These are phyloP conservation scores for Aegilops longissima DNA, from an alignment of 176 grass and related monocot genomes.

Conservation along the genomic window DNA sequence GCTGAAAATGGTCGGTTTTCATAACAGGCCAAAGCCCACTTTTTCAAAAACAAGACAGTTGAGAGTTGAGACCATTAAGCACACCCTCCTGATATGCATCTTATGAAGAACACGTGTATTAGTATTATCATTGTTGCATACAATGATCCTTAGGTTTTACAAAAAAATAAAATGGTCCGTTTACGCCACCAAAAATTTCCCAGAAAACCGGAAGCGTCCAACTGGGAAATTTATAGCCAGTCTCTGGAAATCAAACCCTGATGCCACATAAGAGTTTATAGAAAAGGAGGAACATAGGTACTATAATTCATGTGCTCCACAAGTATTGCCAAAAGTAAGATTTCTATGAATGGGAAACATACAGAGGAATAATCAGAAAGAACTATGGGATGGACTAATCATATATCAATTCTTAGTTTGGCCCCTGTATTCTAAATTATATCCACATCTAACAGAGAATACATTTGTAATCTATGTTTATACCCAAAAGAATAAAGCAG, in stretches of 20 bases:
- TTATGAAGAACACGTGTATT: neutral
- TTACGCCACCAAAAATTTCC: neutral
- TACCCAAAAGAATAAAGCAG: neutral
- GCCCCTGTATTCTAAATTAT: neutral
- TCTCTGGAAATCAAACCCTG: neutral
- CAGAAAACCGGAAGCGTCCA: slow-evolving; percentile 1
- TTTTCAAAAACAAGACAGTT: neutral
- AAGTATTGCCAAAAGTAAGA: neutral
- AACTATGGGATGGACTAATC: slow-evolving; percentile 1
- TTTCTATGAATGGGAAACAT: neutral
- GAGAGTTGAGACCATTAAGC: neutral
- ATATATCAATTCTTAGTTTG: neutral
- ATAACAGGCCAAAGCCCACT: neutral
- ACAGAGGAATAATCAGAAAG: neutral
- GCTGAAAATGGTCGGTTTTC: neutral
- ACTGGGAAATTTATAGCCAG: neutral
- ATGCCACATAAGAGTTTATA: neutral
- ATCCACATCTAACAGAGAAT: neutral
- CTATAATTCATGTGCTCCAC: neutral
- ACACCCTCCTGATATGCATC: neutral
- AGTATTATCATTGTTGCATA: neutral
- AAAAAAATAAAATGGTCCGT: neutral
- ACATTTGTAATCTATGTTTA: neutral
- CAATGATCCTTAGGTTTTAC: neutral
- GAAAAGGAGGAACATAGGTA: neutral